Evolutionary conservation across 208 protist genomes (phyloP).

Genomic region (Leishmania major): DNA sequence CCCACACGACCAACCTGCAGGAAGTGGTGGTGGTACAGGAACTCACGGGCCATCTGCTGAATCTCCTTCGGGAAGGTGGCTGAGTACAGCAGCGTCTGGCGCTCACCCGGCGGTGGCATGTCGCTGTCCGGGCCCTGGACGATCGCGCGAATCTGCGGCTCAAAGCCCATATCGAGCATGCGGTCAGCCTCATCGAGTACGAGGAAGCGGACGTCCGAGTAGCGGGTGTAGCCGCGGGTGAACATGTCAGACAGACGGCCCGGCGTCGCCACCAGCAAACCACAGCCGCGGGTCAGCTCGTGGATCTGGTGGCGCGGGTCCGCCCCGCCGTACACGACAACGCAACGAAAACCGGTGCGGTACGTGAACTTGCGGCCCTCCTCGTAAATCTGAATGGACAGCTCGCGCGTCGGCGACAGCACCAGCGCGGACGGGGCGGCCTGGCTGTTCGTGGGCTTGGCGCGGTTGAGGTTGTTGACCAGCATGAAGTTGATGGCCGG

Average conservation of each 20-base stretch:
- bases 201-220: conserved; percentile 94
- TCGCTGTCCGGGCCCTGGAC: conserved; percentile 95
- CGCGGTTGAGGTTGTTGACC: conserved; percentile 67
- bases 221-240: conserved; percentile 82
- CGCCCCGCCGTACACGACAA: conserved; percentile 98
- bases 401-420: conserved; percentile 97
- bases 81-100: conserved; percentile 99
- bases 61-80: conserved; percentile 99
- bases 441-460: conserved; percentile 48
- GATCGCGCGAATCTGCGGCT: conserved; percentile 98
- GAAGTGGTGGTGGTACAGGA: conserved; percentile 97
- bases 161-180: conserved; percentile 99
- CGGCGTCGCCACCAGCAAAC: conserved; percentile 94
- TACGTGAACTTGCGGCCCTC: conserved; percentile 98
- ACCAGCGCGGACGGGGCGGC: conserved; percentile 93
- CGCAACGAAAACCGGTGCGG: conserved; percentile 90
- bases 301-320: conserved; percentile 95
- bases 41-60: conserved; percentile 97
- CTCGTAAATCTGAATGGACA: conserved; percentile 98
- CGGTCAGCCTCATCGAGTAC: conserved; percentile 99
- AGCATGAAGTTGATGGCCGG: conserved; percentile 95
- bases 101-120: conserved; percentile 95
- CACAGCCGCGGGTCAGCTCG: conserved; percentile 96
- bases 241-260: conserved; percentile 91
- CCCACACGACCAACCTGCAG: conserved; percentile 98